These are phyloP conservation scores for Pythium dissotocum DNA, from an alignment of 352 stramenopile genomes.

Conservation along the genomic window DNA sequence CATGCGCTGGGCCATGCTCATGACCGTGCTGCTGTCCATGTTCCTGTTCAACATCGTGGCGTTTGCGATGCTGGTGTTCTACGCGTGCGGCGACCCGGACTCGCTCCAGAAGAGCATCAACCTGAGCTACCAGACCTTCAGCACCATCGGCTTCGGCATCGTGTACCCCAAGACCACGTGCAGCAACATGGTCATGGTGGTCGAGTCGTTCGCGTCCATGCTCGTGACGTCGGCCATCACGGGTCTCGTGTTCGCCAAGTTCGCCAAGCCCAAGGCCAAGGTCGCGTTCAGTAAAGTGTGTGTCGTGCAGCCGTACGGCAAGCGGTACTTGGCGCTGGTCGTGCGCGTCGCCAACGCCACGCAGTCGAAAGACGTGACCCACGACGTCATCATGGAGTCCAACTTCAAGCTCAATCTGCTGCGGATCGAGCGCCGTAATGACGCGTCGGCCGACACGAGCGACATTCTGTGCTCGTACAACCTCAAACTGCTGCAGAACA, in stretches of 20 bases:
- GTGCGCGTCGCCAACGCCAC: constrained; percentile 81
- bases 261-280: constrained; percentile 75
- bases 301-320: constrained; percentile 71
- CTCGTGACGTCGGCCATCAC: constrained; percentile 77
- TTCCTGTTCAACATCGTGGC: constrained; percentile 69
- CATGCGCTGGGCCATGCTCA: constrained; percentile 76
- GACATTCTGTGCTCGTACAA: constrained; percentile 71
- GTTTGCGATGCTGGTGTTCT: constrained; percentile 51
- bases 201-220: constrained; percentile 84
- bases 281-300: constrained; percentile 82
- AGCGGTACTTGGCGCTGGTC: constrained; percentile 74
- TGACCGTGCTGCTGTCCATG: constrained; percentile 53
- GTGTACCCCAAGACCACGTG: constrained; percentile 69
- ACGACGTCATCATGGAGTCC: constrained; percentile 85
- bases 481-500: constrained; percentile 76
- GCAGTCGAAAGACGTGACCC: constrained; percentile 73
- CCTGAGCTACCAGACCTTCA: constrained; percentile 85
- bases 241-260: constrained; percentile 84
- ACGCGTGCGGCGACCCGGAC: constrained; percentile 52
- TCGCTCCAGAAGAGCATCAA: constrained; percentile 66
- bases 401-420: constrained; percentile 80
- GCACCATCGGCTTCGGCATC: constrained; percentile 81
- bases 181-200: constrained; percentile 66
- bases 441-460: constrained; percentile 1
- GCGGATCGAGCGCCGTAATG: constrained; percentile 58